A percentile compares a stretch with the other conserved stretches of the same genome.
These are phyloP conservation scores for Echinochloa phyllopogon DNA, from an alignment of 176 grass and related monocot genomes.

Conservation along the genomic window DNA sequence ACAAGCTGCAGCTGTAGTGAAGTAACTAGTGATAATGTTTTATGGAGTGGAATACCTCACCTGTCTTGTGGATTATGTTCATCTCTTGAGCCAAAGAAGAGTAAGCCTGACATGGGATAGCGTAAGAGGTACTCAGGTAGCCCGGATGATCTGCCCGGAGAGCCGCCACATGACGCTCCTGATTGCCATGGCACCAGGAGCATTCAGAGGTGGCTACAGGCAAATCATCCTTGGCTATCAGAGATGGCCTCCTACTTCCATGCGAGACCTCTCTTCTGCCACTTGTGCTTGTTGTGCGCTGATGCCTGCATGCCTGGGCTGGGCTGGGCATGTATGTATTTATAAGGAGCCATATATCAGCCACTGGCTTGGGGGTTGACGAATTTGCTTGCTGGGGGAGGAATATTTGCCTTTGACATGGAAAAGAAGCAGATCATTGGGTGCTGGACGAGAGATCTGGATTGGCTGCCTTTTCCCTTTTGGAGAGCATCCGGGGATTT, in stretches of 20 bases:
- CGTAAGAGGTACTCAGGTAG: slow-evolving; percentile 49
- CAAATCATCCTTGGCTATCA: slow-evolving; percentile 66
- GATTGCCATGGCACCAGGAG: background rate
- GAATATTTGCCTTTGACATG: slow-evolving; percentile 51
- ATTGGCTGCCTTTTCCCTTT: slow-evolving; percentile 30
- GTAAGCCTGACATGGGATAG: slow-evolving; percentile 42
- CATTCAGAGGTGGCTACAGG: slow-evolving; percentile 28
- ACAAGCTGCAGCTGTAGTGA: background rate
- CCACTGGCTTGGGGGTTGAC: background rate
- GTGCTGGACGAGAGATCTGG: slow-evolving; percentile 28
- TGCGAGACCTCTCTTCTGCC: slow-evolving; percentile 28
- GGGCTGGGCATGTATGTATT: slow-evolving; percentile 29
- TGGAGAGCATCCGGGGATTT: slow-evolving; percentile 54
- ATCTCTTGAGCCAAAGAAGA: background rate
- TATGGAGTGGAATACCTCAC: background rate
- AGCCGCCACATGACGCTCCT: background rate
- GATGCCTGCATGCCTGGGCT: slow-evolving; percentile 13
- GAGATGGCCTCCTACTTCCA: slow-evolving; percentile 43
- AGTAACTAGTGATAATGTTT: background rate
- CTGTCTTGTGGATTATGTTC: background rate
- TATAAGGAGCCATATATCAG: slow-evolving; percentile 16
- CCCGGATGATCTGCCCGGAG: slow-evolving; percentile 38
- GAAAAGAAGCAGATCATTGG: slow-evolving; percentile 16
- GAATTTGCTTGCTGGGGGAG: background rate
- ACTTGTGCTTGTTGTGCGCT: slow-evolving; percentile 6